Conservation (phyloP, 768 basidiomycete species). For the Fistulinella prunicolor region DNA sequence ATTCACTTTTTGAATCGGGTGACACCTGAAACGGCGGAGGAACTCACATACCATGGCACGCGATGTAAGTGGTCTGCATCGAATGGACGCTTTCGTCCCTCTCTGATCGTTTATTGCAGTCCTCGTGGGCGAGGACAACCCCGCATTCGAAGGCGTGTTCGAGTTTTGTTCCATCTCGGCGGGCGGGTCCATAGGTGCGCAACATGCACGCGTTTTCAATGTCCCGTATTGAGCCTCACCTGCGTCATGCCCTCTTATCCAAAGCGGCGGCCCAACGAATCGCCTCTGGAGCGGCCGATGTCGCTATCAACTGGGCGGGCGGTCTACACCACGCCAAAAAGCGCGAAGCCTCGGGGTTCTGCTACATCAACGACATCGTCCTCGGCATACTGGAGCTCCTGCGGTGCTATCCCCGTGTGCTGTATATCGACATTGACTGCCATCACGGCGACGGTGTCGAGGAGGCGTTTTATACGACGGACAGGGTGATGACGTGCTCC, state of each 20-base stretch:
- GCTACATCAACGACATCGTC: conserved; percentile 98
- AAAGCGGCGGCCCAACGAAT: conserved; percentile 79
- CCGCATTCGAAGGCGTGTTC: conserved; percentile 93
- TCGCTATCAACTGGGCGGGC: conserved; percentile 96
- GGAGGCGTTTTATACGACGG: conserved; percentile 96
- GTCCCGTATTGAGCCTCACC: not conserved
- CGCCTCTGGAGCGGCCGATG: conserved; percentile 72
- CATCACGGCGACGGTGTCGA: conserved; percentile 99
- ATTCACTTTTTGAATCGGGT: conserved; percentile 87
- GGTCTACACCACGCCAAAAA: conserved; percentile 99
- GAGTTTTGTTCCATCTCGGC: conserved; percentile 98
- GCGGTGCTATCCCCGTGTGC: conserved; percentile 78
- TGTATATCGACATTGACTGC: conserved; percentile 98
- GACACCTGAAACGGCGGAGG: conserved; percentile 86
- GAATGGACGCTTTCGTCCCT: not conserved
- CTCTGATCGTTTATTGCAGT: conserved; percentile 30
- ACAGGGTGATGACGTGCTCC: conserved; percentile 94
- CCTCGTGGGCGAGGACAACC: conserved; percentile 88
- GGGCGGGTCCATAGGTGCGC: conserved; percentile 86
- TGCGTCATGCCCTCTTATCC: not conserved
- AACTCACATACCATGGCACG: conserved; percentile 79
- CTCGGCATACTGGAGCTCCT: conserved; percentile 91
- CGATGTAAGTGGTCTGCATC: conserved; percentile 56
- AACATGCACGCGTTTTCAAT: not conserved
- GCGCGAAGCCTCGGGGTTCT: conserved; percentile 95